Base-by-base conservation (phyloP, 495 filamentous ascomycete genomes). In the Rhizodiscina lignyota region DNA sequence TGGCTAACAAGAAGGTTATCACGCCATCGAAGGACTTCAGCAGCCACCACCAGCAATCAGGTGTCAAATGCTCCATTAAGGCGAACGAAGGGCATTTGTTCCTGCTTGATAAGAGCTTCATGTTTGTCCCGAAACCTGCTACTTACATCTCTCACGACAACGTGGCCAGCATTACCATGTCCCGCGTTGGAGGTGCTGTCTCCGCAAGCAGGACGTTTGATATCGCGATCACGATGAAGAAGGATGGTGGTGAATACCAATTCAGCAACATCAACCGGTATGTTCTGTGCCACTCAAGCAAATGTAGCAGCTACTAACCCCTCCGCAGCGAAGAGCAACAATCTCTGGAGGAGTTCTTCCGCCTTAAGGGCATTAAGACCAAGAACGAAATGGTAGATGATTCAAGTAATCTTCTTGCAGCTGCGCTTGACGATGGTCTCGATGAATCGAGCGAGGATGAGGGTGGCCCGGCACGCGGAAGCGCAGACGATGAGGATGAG, bases 11-110 rank as follows among this genome's bases (percentile, higher is more conserved):
- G 69, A 93, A 87, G 59, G 71, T 99, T 34, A 84, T 79, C 21
- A 79, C 77, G 34, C 91, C 91, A 0, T 92, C 89, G 8, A 87
- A 83, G 53, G 85, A 93, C 57, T 99, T 99, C 56, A 62, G 70
- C 45, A 83, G 77, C 44, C 89, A 96, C 60, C 83, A 94, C 53
- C 70, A 80, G 36, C 86, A 94, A 56, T 81, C 74, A 43, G 91
- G 91, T 26, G 89, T 96, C 53, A 99, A 99, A 58, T 99, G 91
- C 62, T 94, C 89, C 10, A 91, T 96, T 64, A 99, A 99, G 58
- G 91, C 91, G 34, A 93, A 87, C 52, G 91, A 99, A 55, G 91
- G 91, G 35, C 85, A 91, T 46, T 60, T 99, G 20, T 99, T 89
- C 64, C 94, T 86, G 57, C 59, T 99, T 44, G 91, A 99, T 56